These are phyloP conservation scores for Cicer arietinum DNA, from an alignment of 306 rosid species.

Conservation along the genomic window DNA sequence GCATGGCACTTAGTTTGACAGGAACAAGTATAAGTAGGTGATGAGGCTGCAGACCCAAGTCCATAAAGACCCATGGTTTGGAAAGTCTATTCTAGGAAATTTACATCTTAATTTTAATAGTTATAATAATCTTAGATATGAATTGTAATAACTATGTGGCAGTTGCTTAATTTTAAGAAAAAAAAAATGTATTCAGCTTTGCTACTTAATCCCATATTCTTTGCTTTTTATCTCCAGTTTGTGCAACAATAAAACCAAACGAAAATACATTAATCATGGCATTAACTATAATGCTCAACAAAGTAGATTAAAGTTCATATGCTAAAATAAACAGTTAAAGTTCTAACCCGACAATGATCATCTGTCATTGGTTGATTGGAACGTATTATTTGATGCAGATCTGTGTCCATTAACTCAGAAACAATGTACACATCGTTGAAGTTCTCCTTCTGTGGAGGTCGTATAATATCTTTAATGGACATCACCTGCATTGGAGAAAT, in stretches of 20 bases:
- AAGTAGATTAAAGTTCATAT: slow-evolving; percentile 31
- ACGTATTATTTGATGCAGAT: slow-evolving; percentile 89
- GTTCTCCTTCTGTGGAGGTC: slow-evolving; percentile 89
- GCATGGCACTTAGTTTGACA: background rate
- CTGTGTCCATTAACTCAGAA: slow-evolving; percentile 91
- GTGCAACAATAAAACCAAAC: slow-evolving; percentile 25
- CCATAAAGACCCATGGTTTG: too few relatives aligned
- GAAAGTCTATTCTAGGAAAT: too few relatives aligned
- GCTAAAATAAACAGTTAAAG: slow-evolving; percentile 34
- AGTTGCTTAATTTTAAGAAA: too few relatives aligned
- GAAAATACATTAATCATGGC: background rate
- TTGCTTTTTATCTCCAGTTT: background rate
- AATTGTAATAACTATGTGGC: too few relatives aligned
- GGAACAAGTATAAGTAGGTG: background rate
- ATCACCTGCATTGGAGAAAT: slow-evolving; percentile 64
- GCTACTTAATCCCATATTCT: slow-evolving; percentile 14
- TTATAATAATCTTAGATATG: too few relatives aligned
- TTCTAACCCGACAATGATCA: slow-evolving; percentile 95
- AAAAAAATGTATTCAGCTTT: background rate
- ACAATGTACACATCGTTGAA: slow-evolving; percentile 93
- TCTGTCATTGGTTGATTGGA: slow-evolving; percentile 84
- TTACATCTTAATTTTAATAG: too few relatives aligned
- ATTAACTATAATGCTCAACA: slow-evolving; percentile 16
- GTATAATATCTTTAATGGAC: slow-evolving; percentile 78
- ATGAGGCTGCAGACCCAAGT: too few relatives aligned